phyloP scores from a whole-genome alignment of 2,329 filamentous ascomycete species.

The Verticillium dahliae region DNA sequence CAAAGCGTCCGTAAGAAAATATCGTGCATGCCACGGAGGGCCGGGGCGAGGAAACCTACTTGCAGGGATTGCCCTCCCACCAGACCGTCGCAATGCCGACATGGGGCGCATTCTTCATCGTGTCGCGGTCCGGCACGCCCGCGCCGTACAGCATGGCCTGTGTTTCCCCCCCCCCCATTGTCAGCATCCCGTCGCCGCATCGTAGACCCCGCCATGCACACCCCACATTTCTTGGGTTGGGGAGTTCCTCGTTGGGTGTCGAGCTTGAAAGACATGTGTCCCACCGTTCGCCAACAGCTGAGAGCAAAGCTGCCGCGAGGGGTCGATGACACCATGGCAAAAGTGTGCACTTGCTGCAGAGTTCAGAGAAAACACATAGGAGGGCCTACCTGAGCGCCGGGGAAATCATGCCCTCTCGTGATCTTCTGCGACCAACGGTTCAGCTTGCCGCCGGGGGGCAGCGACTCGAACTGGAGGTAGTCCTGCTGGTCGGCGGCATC shows the following conservation, averaged over 20 bases:
- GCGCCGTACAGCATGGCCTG: conserved; percentile 94
- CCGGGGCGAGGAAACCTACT: conserved; percentile 46
- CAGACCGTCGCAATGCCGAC: conserved; percentile 88
- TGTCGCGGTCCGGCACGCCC: conserved; percentile 73
- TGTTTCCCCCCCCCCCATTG: not conserved
- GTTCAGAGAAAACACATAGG: not conserved
- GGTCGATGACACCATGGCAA: not conserved
- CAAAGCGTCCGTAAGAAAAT: not conserved
- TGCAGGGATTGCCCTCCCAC: conserved; percentile 98
- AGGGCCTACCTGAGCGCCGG: conserved; percentile 69
- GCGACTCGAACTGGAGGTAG: conserved; percentile 45
- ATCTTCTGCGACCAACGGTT: conserved; percentile 83
- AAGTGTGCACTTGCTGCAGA: not conserved
- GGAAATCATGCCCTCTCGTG: conserved; percentile 82
- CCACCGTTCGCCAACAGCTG: too few relatives aligned
- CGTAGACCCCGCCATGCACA: not conserved
- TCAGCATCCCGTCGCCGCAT: not conserved
- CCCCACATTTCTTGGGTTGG: conserved; percentile 1
- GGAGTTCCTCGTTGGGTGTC: not conserved
- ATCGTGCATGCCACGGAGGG: too few relatives aligned
- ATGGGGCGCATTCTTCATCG: conserved; percentile 86
- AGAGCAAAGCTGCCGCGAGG: too few relatives aligned
- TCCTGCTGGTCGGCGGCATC: conserved; percentile 30
- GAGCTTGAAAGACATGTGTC: not conserved
- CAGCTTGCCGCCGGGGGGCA: conserved; percentile 50